Evolutionary conservation across 768 basidiomycete species (phyloP), one percentile per base, ranked within the genome.

Genomic region (Chlorophyllum brunneum): DNA sequence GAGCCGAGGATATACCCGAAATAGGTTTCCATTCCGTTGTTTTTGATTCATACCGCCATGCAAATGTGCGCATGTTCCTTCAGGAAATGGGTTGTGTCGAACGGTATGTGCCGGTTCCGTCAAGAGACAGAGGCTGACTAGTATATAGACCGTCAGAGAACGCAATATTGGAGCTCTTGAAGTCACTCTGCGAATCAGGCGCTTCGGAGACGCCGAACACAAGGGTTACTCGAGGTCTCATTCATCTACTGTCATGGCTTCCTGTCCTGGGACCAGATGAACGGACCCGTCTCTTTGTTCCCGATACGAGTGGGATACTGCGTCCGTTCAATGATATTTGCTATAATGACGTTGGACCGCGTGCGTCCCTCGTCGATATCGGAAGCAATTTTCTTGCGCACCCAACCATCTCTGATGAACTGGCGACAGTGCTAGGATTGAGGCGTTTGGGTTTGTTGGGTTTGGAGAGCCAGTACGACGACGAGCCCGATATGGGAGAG

Each of bases 301-400:
- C 75, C 1, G 72, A 73, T 45, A 56, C 10, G 3, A 48, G 52
- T 3, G 47, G 52, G 22, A 47, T 24, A 1, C 63, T 75, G 10
- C 70, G 63, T 0, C 65, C 67, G 1, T 54, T 67, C 4, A 18
- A 45, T 0, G 55, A 65, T 3, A 59, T 74, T 16, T 65, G 62
- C 40, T 77, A 61, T 64, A 76, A 79, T 44, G 75, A 79, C 44
- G 61, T 74, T n/a, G 72, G 71, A 4, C 59, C 65, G 4, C 57
- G 66, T 5, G 59, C 65, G 1, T 55, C 48, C 39, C 56, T 71
- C 3, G 54, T 69, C 10, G 52, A 50, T 4, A 46, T 44, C 1
- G 55, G 58, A 1, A 51, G 59, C 24, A 41, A 52, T 36, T 56
- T 54, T 23, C 45, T 75, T 1, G 68, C 67, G 5, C 70, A 75